Conservation (phyloP, 495 filamentous ascomycete genomes). For the Daldinia concentrica region DNA sequence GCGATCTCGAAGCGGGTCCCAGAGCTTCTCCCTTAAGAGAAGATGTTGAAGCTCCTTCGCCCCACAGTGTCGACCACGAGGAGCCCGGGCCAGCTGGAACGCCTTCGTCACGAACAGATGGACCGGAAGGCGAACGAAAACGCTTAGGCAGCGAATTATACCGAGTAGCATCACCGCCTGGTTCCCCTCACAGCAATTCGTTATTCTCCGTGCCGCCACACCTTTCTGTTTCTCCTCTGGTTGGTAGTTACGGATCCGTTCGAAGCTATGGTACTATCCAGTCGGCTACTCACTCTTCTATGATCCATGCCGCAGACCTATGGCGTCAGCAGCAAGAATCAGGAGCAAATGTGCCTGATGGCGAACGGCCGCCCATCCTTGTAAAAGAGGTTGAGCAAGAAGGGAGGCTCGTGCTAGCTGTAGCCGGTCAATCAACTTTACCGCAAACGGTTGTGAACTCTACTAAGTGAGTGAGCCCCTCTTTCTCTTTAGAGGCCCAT, state of each 20-base stretch:
- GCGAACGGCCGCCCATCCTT: conserved; percentile 79
- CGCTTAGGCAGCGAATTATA: conserved; percentile 51
- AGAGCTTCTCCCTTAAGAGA: conserved; percentile 53
- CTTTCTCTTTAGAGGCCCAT: not conserved
- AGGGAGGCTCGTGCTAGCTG: conserved; percentile 80
- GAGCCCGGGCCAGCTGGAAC: conserved; percentile 38
- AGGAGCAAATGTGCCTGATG: conserved; percentile 58
- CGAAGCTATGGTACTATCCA: conserved; percentile 74
- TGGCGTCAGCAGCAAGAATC: conserved; percentile 75
- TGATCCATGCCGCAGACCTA: conserved; percentile 74
- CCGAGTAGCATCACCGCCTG: conserved; percentile 44
- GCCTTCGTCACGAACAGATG: conserved; percentile 42
- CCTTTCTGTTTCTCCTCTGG: conserved; percentile 67
- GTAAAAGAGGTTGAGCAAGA: conserved; percentile 90
- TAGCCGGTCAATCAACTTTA: conserved; percentile 90
- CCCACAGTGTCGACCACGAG: conserved; percentile 36
- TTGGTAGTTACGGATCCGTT: conserved; percentile 73
- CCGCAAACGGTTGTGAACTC: conserved; percentile 98
- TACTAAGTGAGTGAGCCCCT: conserved; percentile 67
- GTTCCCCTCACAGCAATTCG: conserved; percentile 50
- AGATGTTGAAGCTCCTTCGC: conserved; percentile 48
- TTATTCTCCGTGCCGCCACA: conserved; percentile 71
- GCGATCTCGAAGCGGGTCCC: conserved; percentile 49
- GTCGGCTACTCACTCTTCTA: conserved; percentile 73
- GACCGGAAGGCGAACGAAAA: conserved; percentile 54